Conservation (phyloP, 1,139 yeast genomes). For the Magnusiomyces tetraspermus region DNA sequence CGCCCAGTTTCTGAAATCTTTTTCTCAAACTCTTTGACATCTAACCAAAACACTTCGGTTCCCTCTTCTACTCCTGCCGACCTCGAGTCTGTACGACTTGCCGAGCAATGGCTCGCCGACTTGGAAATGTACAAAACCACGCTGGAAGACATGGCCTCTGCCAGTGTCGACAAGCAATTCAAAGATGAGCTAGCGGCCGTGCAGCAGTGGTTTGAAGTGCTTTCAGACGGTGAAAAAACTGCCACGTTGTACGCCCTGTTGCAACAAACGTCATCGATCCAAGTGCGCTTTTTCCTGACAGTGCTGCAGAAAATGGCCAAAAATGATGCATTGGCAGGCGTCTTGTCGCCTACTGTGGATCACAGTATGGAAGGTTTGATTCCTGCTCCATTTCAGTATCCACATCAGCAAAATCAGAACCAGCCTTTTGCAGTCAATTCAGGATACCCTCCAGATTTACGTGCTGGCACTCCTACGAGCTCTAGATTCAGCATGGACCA, state of each 20-base stretch:
- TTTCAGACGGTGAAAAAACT: slow-evolving; percentile 33
- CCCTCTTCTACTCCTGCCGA: slow-evolving; percentile 6
- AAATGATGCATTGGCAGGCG: slow-evolving; percentile 25
- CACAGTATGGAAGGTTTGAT: not conserved
- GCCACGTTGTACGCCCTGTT: slow-evolving; percentile 34
- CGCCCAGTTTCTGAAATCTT: slow-evolving; percentile 27
- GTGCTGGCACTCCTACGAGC: not conserved
- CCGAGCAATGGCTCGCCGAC: slow-evolving; percentile 31
- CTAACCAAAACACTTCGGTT: not conserved
- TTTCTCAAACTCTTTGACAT: slow-evolving; percentile 19
- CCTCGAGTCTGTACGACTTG: slow-evolving; percentile 22
- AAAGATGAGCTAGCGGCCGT: slow-evolving; percentile 28
- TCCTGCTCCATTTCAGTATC: not conserved
- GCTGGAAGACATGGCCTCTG: slow-evolving; percentile 31
- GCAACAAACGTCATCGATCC: slow-evolving; percentile 33
- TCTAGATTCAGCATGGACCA: not conserved
- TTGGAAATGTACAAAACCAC: slow-evolving; percentile 29
- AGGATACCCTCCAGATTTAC: not conserved
- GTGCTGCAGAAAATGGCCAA: slow-evolving; percentile 31
- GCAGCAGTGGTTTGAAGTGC: slow-evolving; percentile 34
- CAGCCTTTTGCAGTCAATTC: slow-evolving; percentile 5
- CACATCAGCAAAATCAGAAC: not conserved
- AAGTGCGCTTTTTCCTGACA: slow-evolving; percentile 32
- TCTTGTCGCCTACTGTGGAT: slow-evolving; percentile 25
- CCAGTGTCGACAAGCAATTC: slow-evolving; percentile 19